These are phyloP conservation scores for Pelargonium myrrhifolium DNA, from an alignment of 441 rosid genomes.

Conservation along the genomic window DNA sequence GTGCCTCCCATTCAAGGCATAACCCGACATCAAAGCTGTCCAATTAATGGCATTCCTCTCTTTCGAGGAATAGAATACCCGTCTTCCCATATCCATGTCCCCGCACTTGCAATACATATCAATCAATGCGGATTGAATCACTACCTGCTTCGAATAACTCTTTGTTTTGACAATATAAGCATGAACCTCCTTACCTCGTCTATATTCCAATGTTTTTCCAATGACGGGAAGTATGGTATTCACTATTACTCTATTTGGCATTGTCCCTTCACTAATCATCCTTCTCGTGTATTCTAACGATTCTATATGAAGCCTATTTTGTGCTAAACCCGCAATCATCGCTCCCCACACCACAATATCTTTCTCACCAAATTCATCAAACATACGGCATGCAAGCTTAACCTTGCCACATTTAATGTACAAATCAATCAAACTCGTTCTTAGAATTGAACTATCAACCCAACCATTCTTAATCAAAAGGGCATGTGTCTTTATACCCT, in stretches of 20 bases:
- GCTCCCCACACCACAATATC: constrained; percentile 76
- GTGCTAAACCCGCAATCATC: constrained; percentile 72
- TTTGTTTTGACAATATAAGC: constrained; percentile 48
- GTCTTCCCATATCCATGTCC: constrained; percentile 60
- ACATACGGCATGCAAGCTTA: constrained; percentile 44
- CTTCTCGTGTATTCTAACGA: constrained; percentile 48
- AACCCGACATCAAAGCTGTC: constrained; percentile 90
- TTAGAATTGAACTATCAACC: constrained; percentile 39
- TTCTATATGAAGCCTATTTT: constrained; percentile 54
- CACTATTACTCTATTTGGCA: constrained; percentile 59
- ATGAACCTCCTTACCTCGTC: constrained; percentile 68
- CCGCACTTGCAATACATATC: constrained; percentile 85
- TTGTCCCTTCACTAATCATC: constrained; percentile 57
- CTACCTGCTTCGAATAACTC: constrained; percentile 36
- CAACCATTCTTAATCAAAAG: constrained; percentile 66
- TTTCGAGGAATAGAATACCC: constrained; percentile 49
- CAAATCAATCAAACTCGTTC: constrained; percentile 66
- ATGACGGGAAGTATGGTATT: constrained; percentile 57
- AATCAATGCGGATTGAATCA: constrained; percentile 61
- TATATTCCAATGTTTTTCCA: constrained; percentile 47
- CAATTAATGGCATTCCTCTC: constrained; percentile 68
- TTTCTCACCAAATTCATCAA: constrained; percentile 53
- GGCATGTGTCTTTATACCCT: constrained; percentile 68
- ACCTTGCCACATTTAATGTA: constrained; percentile 72
- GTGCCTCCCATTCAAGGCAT: constrained; percentile 55